Base-by-base conservation (phyloP, 2,329 filamentous ascomycete species). In the Aspergillus pseudotamarii region DNA sequence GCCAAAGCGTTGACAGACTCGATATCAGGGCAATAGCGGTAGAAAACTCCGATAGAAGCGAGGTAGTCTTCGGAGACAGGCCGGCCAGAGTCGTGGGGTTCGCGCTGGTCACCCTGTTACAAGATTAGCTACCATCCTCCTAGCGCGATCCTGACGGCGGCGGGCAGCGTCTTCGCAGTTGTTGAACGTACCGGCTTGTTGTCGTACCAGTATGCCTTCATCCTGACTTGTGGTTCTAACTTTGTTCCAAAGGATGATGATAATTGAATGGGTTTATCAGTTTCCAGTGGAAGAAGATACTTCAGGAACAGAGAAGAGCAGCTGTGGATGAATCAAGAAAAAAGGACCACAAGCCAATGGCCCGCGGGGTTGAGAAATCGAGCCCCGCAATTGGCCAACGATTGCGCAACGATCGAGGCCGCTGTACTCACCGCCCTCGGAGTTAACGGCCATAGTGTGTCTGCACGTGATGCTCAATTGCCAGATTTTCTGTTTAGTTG, bases 101-200 rank as follows among this genome's bases (percentile, higher is more conserved):
- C 86, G 75, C 95, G 93, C 82, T 97, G 95, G 85, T 99, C 95
- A 81, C 93, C 94, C 92, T 96, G 75, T 43, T n/a, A 11, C n/a
- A 16, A 67, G 60, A 61, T 67, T 45, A 63, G 62, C 61, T 59
- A 23, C n/a, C 23, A 10, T 36, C 30, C 30, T 36, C 34, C 50
- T 26, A 12, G 34, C 21, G 48, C 16, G 16, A 51, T 8, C 16
- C n/a, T 50, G 26, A 30, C 46, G 21, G 45, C 21, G 23, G 9
- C 23, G 23, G 11, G 21, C 4, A 14, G 23, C 12, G 34, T 19
- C 36, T 16, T 32, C 50, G 51, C 5, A 32, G n/a, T 6, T 28
- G 3, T 57, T 19, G 10, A 58, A 64, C 79, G 61, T 84, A 89
- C 88, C 59, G 84, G 82, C 67, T 84, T 77, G 77, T 91, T 90